These are phyloP conservation scores for Withania somnifera DNA, from an alignment of 305 asterid species.

Conservation along the genomic window DNA sequence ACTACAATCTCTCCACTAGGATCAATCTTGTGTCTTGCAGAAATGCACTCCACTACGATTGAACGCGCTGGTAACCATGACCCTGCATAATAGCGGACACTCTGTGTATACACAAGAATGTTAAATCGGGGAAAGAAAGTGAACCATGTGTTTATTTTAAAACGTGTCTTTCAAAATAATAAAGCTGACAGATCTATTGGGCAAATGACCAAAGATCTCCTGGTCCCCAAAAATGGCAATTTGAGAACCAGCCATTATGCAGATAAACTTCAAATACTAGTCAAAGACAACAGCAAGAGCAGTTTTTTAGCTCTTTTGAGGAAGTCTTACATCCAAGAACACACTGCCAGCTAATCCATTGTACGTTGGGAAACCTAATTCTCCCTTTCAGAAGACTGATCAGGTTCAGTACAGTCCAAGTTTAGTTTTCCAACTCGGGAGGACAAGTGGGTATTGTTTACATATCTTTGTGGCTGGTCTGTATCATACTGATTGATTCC, in stretches of 20 bases:
- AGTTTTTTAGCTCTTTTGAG: neutral
- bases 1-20: constrained; percentile 70
- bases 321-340: constrained; percentile 53
- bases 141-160: neutral
- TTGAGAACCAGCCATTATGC: neutral
- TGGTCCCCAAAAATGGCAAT: neutral
- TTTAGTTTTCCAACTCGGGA: constrained; percentile 67
- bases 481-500: constrained; percentile 78
- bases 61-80: constrained; percentile 82
- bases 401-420: constrained; percentile 74
- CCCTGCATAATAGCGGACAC: constrained; percentile 36
- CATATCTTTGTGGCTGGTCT: constrained; percentile 65
- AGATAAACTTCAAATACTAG: neutral
- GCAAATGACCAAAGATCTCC: neutral
- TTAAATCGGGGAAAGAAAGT: neutral
- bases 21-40: constrained; percentile 55
- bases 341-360: constrained; percentile 69
- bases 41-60: constrained; percentile 52
- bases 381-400: constrained; percentile 68
- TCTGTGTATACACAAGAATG: constrained; percentile 20
- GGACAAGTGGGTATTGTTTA: constrained; percentile 63
- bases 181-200: neutral
- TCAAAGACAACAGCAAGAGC: neutral
- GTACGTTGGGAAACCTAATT: constrained; percentile 62
- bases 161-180: neutral